Conservation (phyloP, 2,329 filamentous ascomycete genomes). For the Colletotrichum sp. region DNA sequence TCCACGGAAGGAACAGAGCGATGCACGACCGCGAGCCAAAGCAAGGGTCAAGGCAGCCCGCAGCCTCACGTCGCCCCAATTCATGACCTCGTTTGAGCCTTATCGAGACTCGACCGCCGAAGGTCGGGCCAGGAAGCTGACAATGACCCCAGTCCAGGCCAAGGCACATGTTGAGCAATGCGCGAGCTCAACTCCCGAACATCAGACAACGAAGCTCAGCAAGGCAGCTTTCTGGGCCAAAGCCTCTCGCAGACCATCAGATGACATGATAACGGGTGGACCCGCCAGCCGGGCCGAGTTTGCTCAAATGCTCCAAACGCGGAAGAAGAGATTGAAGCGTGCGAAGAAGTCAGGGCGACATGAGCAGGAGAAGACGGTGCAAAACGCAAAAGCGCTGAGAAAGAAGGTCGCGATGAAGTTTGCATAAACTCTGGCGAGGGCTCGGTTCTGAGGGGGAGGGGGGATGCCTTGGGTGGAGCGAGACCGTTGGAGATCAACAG, state of each 20-base stretch:
- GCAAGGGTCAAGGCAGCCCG: not conserved
- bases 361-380: not conserved
- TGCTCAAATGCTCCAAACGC: not conserved
- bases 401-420: not conserved
- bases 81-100: not conserved
- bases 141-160: not conserved
- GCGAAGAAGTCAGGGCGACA: not conserved
- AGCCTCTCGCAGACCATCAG: not conserved
- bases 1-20: not conserved
- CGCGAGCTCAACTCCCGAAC: not conserved
- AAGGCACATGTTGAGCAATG: not conserved
- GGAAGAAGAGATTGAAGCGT: not conserved
- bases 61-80: not conserved
- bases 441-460: not conserved
- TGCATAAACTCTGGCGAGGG: not conserved
- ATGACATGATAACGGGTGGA: not conserved
- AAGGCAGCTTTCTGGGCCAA: not conserved
- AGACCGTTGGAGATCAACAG: constrained; percentile 10
- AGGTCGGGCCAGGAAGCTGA: not conserved
- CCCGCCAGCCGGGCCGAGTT: not conserved
- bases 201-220: not conserved
- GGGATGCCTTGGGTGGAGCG: not conserved
- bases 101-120: not conserved
- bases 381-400: not conserved
- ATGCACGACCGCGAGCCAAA: not conserved